Evolutionary conservation across 805 yeast species (phyloP).

Genomic region (Kodamaea sagamina): DNA sequence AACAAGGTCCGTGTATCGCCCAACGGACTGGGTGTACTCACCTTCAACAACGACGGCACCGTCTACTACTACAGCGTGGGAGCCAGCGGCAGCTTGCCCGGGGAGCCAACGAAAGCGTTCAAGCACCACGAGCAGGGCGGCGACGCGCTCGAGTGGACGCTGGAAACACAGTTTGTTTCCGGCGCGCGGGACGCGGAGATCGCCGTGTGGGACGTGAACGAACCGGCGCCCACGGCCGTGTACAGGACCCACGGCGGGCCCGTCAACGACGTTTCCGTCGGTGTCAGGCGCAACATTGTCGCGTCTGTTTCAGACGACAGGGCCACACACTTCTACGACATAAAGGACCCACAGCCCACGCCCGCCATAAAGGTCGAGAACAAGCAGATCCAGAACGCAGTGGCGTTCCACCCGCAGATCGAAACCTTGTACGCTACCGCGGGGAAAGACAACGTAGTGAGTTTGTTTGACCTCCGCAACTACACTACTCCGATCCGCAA

Average conservation of each 20-base stretch:
- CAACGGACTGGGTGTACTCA: conserved; percentile 48
- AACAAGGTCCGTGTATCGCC: conserved; percentile 61
- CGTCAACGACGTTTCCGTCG: conserved; percentile 60
- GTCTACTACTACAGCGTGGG: conserved; percentile 45
- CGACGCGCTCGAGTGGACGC: conserved; percentile 69
- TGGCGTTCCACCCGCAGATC: conserved; percentile 62
- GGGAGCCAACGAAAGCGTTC: conserved; percentile 27
- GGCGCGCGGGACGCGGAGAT: conserved; percentile 69
- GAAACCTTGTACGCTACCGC: conserved; percentile 69
- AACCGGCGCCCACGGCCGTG: conserved; percentile 48
- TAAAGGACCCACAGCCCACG: conserved; percentile 32
- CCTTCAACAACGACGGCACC: conserved; percentile 55
- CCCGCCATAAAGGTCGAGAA: conserved; percentile 50
- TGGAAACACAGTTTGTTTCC: conserved; percentile 49
- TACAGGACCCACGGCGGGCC: conserved; percentile 55
- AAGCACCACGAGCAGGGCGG: conserved; percentile 68
- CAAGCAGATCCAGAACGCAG: conserved; percentile 63
- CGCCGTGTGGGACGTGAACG: conserved; percentile 66
- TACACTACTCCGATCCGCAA: conserved; percentile 58
- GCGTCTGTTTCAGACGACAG: conserved; percentile 75
- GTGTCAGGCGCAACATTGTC: conserved; percentile 43
- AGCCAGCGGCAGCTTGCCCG: conserved; percentile 5
- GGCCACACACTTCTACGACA: conserved; percentile 61
- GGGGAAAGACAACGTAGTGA: conserved; percentile 72
- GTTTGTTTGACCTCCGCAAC: conserved; percentile 74